Evolutionary conservation across 1,284 basidiomycete genomes (phyloP), one percentile per base, ranked within the genome.

Genomic region (Volvariella surrecta): DNA sequence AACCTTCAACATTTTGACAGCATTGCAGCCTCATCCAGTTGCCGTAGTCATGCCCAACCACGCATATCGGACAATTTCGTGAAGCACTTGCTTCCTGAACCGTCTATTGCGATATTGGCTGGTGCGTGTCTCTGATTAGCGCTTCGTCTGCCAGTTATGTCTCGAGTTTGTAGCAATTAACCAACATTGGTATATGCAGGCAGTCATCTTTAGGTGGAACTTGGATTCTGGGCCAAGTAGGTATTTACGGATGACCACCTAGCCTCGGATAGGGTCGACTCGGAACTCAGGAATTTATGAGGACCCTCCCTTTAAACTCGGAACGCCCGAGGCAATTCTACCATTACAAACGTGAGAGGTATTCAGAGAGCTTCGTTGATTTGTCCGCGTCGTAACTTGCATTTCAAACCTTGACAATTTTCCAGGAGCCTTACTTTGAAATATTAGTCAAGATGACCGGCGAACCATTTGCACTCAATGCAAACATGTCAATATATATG

Each of bases 281-380:
- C 46, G 74, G 76, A 78, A 1, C 79, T 82, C 15, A 70, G 76
- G 3, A 82, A 79, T 0, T 82, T 79, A 55, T 59, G 79, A 53
- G 78, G 74, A 9, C 50, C 54, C 19, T 44, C 46, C 24, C 45
- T 50, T 31, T 52, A 61, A 59, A 16, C 63, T 84, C 4, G 79
- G 79, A 11, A 79, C 76, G 16, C 75, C 74, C 1, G 62, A 69
- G 50, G 79, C 77, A 82, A 50, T 82, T 84, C 58, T 82, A 83
- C 56, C 79, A 83, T 56, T 74, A 76, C 50, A 68, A 79, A 6
- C 61, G 80, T 46, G 72, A 79, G 56, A 64, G 56, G 76, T 79
- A 22, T 11, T 35, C n/a, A 18, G 8, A 30, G 10, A 40, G 54
- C 66, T 74, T 52, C 63, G 78, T n/a, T n/a, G n/a, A n/a, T n/a